A percentile compares a stretch with the other conserved stretches of the same genome.
Conservation (phyloP, 192 early-diverging fungal species). For the Funneliformis mosseae region DNA sequence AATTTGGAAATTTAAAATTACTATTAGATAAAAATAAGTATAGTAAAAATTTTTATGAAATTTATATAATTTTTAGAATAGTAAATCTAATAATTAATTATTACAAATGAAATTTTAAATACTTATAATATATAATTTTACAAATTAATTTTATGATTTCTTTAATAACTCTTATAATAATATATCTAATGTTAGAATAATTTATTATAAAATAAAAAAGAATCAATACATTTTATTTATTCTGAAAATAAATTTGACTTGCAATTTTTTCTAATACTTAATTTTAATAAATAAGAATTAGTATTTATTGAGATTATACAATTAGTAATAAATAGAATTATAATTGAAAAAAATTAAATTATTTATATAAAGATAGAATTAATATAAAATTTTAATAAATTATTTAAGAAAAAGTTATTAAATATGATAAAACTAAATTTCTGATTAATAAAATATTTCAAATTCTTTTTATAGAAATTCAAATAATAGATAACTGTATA, state of each 20-base stretch:
- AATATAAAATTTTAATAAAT: neutral
- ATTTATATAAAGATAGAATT: neutral
- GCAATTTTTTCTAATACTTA: neutral
- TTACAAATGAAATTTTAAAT: neutral
- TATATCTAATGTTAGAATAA: neutral
- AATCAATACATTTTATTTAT: neutral
- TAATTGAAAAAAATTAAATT: slow-evolving; percentile 5
- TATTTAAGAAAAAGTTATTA: too few species aligned
- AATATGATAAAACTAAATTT: too few species aligned
- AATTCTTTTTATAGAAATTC: neutral
- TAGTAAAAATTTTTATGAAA: neutral
- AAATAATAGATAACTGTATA: neutral
- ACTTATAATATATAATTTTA: neutral
- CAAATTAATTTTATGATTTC: neutral
- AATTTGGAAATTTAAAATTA: neutral
- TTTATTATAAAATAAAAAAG: neutral
- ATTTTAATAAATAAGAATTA: neutral
- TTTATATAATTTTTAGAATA: neutral
- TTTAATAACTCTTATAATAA: neutral
- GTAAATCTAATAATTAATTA: neutral
- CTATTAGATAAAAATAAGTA: neutral
- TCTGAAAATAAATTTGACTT: neutral
- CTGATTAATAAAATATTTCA: neutral
- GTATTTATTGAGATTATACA: neutral
- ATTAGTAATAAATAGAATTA: neutral